Evolutionary conservation across 306 rosid species (phyloP).

Genomic region (Datisca glomerata): DNA sequence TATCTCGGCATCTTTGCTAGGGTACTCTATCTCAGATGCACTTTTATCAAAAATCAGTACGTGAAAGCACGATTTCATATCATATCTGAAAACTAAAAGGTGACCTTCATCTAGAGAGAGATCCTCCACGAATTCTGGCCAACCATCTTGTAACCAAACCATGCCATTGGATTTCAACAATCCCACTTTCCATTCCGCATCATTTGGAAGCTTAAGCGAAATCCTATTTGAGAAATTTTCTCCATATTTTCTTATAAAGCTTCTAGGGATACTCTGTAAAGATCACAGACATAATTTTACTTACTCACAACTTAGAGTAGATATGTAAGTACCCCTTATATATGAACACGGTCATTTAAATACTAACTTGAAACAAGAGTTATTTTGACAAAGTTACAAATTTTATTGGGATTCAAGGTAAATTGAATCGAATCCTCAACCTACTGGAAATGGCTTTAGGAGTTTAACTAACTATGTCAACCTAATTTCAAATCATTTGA

Average conservation of each 20-base stretch:
- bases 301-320: background rate
- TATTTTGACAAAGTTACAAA: too few species aligned
- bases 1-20: background rate
- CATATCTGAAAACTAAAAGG: too few species aligned
- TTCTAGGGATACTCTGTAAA: slow-evolving; percentile 1
- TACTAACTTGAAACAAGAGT: too few species aligned
- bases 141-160: slow-evolving; percentile 4
- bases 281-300: background rate
- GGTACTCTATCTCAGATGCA: background rate
- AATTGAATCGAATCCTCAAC: too few species aligned
- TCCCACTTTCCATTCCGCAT: slow-evolving; percentile 2
- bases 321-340: background rate
- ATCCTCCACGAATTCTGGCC: background rate
- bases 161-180: background rate
- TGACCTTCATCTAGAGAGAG: too few species aligned
- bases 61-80: background rate
- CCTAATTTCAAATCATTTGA: too few species aligned
- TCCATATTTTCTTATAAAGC: background rate
- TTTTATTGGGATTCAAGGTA: too few species aligned
- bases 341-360: background rate
- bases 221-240: background rate
- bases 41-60: background rate
- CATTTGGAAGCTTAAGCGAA: background rate
- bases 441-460: too few species aligned
- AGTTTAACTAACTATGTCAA: too few species aligned